phyloP scores from a whole-genome alignment of 805 yeast genomes.

The Ogataea degrootiae region DNA sequence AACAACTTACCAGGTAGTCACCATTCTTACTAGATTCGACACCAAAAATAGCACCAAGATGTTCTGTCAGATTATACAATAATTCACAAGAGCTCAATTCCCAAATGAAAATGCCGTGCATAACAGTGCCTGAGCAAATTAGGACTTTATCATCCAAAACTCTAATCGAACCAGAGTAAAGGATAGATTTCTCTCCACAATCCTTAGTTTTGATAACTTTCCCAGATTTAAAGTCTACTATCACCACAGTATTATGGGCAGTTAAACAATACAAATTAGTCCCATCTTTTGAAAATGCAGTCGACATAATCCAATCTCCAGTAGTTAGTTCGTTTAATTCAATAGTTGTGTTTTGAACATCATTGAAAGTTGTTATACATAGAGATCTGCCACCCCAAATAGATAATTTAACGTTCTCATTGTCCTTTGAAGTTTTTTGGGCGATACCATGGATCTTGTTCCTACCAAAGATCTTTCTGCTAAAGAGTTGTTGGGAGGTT shows the following conservation, averaged over 20 bases:
- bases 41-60: conserved; percentile 89
- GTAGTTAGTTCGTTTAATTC: conserved; percentile 41
- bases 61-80: conserved; percentile 58
- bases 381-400: conserved; percentile 75
- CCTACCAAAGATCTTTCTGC: conserved; percentile 49
- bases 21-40: conserved; percentile 59
- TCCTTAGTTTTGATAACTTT: conserved; percentile 31
- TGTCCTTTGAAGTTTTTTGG: conserved; percentile 15
- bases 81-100: conserved; percentile 39
- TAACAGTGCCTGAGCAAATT: conserved; percentile 89
- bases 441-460: conserved; percentile 83
- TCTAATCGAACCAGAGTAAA: conserved; percentile 80
- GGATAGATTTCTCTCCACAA: conserved; percentile 70
- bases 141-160: conserved; percentile 39
- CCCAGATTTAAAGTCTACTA: conserved; percentile 25
- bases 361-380: conserved; percentile 33
- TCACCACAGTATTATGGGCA: conserved; percentile 69
- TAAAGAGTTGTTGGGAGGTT: conserved; percentile 28
- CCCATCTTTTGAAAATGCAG: conserved; percentile 41
- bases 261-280: conserved; percentile 52
- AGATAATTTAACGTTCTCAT: conserved; percentile 28
- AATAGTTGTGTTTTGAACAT: conserved; percentile 19
- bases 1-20: conserved; percentile 65
- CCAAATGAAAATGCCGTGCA: conserved; percentile 86
- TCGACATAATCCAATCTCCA: conserved; percentile 77